These are phyloP conservation scores for Wickerhamomyces rabaulensis DNA, from an alignment of 805 yeast species.

Conservation along the genomic window DNA sequence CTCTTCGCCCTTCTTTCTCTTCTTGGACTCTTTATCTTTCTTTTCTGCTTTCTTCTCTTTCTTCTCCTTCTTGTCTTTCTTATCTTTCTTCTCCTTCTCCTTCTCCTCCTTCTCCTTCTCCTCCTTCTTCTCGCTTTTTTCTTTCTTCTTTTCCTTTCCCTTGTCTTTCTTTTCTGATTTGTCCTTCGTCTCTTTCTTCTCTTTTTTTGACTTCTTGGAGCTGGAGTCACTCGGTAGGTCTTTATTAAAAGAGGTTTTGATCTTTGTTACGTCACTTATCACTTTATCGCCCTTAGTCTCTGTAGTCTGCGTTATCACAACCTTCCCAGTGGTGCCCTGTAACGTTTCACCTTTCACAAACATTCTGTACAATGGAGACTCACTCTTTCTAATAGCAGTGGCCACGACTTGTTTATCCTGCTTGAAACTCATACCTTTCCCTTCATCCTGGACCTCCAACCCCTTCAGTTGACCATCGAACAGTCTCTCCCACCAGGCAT, in stretches of 20 bases:
- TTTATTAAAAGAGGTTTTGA: conserved; percentile 12
- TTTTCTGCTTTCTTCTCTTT: neutral
- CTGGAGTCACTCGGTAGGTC: neutral
- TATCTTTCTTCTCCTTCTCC: conserved; percentile 21
- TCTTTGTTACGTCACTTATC: conserved; percentile 8
- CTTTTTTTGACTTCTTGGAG: conserved; percentile 10
- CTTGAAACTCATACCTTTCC: conserved; percentile 40
- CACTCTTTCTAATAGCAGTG: conserved; percentile 41
- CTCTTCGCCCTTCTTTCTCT: neutral
- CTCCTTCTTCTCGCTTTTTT: conserved; percentile 15
- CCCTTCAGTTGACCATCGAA: conserved; percentile 90
- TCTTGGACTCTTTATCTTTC: neutral
- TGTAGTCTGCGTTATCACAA: conserved; percentile 9
- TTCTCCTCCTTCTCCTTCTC: conserved; percentile 18
- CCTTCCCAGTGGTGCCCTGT: conserved; percentile 62
- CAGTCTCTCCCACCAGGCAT: conserved; percentile 95
- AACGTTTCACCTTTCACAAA: conserved; percentile 86
- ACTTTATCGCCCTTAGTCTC: neutral
- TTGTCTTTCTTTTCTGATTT: conserved; percentile 9
- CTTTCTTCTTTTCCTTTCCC: conserved; percentile 16
- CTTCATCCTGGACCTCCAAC: conserved; percentile 48
- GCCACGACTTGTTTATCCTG: conserved; percentile 47
- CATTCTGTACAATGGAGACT: conserved; percentile 76
- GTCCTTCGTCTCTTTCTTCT: conserved; percentile 11
- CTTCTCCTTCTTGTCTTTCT: conserved; percentile 17